Percentiles rank a stretch among this genome's conserved stretches.
Conservation (phyloP, 306 rosid genomes). For the Cucurbita argyrosperma region DNA sequence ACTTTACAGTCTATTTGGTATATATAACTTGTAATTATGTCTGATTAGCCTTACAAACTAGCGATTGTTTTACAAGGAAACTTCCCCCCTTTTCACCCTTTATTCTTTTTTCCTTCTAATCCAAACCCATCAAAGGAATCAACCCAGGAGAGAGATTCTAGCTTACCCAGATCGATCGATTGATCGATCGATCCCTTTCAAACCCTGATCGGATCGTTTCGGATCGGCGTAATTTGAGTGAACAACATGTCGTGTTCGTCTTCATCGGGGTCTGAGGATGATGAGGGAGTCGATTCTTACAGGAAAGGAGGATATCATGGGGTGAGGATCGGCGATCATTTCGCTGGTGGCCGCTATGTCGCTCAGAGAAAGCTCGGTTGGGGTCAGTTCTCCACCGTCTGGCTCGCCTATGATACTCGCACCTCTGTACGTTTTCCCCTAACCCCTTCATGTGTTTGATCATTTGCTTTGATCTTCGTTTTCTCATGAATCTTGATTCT, state of each 20-base stretch:
- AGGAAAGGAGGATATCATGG: slow-evolving; percentile 97
- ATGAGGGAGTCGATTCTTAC: slow-evolving; percentile 83
- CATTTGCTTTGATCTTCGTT: background rate
- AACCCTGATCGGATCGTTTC: background rate
- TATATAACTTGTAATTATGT: background rate
- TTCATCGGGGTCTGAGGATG: slow-evolving; percentile 86
- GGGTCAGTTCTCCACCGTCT: slow-evolving; percentile 97
- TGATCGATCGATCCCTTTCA: background rate
- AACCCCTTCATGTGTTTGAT: background rate
- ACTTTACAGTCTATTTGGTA: background rate
- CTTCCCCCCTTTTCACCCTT: background rate
- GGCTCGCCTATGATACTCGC: slow-evolving; percentile 83
- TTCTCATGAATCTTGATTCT: background rate
- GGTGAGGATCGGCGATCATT: slow-evolving; percentile 76
- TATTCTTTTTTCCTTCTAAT: background rate
- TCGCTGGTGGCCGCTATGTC: slow-evolving; percentile 73
- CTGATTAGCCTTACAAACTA: background rate
- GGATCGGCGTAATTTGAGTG: background rate
- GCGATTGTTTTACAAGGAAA: background rate
- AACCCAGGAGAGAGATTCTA: background rate
- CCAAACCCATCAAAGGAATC: background rate
- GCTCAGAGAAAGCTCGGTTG: slow-evolving; percentile 92
- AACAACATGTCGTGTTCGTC: slow-evolving; percentile 72
- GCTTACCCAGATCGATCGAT: background rate
- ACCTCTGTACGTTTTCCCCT: slow-evolving; percentile 33